Evolutionary conservation across 202 grass and related monocot genomes (phyloP).

Genomic region (Alloteropsis angusta): DNA sequence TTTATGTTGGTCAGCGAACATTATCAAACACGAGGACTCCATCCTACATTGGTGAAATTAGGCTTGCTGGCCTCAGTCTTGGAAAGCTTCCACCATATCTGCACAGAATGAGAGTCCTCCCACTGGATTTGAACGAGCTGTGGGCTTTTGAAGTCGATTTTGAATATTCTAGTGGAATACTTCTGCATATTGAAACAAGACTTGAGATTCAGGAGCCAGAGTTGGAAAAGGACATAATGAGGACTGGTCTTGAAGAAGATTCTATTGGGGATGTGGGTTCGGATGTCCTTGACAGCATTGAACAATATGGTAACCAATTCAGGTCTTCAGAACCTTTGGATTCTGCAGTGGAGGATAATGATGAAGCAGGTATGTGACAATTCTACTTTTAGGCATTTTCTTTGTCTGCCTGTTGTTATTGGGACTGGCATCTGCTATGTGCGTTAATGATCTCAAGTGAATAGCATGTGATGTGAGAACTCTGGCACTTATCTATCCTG

Average conservation of each 20-base stretch:
- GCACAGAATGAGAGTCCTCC: conserved; percentile 48
- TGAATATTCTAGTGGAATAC: conserved; percentile 48
- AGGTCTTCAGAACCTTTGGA: conserved; percentile 21
- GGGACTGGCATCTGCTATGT: neutral
- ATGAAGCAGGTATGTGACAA: conserved; percentile 37
- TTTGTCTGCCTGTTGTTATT: neutral
- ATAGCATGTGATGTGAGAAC: neutral
- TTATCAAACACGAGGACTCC: conserved; percentile 56
- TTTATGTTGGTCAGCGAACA: conserved; percentile 32
- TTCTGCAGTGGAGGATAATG: conserved; percentile 33
- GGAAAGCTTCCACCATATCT: conserved; percentile 61
- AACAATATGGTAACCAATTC: conserved; percentile 52
- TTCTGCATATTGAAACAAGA: conserved; percentile 54
- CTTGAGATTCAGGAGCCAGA: conserved; percentile 57
- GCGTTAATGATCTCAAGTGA: neutral
- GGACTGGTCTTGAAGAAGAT: conserved; percentile 22
- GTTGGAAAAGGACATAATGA: conserved; percentile 55
- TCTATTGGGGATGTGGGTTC: conserved; percentile 29
- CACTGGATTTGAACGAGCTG: conserved; percentile 43
- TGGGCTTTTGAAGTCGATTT: conserved; percentile 76
- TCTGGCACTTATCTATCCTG: neutral
- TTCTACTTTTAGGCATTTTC: neutral
- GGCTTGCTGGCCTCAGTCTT: conserved; percentile 46
- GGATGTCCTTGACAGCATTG: conserved; percentile 49
- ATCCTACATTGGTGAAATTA: conserved; percentile 67